Percentiles rank a stretch among this genome's conserved stretches.
phyloP scores from a whole-genome alignment of 192 early-diverging fungal genomes.

The Dissophora globulifera region DNA sequence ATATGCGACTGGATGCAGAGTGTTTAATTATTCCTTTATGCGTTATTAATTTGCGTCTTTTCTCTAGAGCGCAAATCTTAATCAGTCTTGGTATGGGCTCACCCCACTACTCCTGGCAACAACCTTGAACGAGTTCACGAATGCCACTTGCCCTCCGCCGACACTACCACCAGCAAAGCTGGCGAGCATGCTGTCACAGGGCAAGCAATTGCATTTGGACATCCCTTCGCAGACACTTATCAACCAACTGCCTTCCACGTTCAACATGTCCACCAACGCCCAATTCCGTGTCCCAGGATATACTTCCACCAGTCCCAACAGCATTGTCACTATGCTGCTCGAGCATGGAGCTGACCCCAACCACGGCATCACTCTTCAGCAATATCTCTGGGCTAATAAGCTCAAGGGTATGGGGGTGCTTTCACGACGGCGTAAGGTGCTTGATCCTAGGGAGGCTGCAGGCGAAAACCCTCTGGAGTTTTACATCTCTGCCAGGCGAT shows the following conservation, averaged over 20 bases:
- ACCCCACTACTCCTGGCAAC: constrained; percentile 47
- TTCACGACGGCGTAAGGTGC: constrained; percentile 29
- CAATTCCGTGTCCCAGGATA: constrained; percentile 43
- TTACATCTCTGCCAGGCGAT: constrained; percentile 41
- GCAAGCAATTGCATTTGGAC: constrained; percentile 36
- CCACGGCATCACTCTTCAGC: constrained; percentile 52
- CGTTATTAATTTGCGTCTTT: no score
- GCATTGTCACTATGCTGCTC: constrained; percentile 48
- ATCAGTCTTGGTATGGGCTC: constrained; percentile 57
- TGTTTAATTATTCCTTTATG: no score
- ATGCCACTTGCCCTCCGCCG: constrained; percentile 50
- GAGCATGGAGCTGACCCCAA: constrained; percentile 56
- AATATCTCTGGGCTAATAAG: constrained; percentile 53
- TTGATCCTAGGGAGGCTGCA: constrained; percentile 6
- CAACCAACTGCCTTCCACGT: constrained; percentile 18
- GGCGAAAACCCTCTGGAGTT: constrained; percentile 37
- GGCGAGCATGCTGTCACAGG: constrained; percentile 43
- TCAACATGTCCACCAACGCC: constrained; percentile 39
- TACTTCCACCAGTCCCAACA: constrained; percentile 44
- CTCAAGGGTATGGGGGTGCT: constrained; percentile 52
- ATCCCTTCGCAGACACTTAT: constrained; percentile 39
- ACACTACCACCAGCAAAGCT: constrained; percentile 45
- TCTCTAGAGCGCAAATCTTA: constrained; percentile 50
- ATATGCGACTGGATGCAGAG: no score
- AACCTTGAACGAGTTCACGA: constrained; percentile 47